Percentiles rank a stretch among this genome's conserved stretches.
Conservation (phyloP, 2,329 filamentous ascomycete genomes). For the Talaromyces sp. region DNA sequence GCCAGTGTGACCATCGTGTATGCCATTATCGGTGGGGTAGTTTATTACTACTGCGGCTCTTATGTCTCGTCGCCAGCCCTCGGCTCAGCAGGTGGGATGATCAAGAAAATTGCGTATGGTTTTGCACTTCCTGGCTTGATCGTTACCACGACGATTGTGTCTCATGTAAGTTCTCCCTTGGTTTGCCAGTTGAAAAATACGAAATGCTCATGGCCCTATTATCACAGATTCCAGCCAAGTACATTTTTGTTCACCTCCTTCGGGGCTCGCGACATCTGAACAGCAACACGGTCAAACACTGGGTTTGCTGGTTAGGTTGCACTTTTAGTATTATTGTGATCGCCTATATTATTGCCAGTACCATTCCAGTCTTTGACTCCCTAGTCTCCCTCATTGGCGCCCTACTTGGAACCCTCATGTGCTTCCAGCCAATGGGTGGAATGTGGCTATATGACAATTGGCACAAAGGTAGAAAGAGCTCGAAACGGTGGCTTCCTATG, state of each 20-base stretch:
- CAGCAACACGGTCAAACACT: conserved; percentile 24
- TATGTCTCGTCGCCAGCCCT: conserved; percentile 52
- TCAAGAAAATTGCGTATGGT: conserved; percentile 51
- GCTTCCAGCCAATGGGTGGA: conserved; percentile 37
- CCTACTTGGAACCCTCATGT: conserved; percentile 23
- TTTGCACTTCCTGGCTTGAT: conserved; percentile 38
- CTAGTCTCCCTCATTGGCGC: conserved; percentile 30
- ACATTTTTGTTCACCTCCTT: conserved; percentile 25
- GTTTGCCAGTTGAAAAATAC: too few relatives aligned
- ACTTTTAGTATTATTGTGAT: conserved; percentile 19
- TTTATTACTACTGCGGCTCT: conserved; percentile 52
- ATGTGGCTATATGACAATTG: conserved; percentile 52
- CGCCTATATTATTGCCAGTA: conserved; percentile 31
- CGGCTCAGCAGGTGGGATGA: conserved; percentile 45
- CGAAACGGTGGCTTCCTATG: conserved; percentile 19
- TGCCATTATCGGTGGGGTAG: conserved; percentile 41
- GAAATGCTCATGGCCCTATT: too few relatives aligned
- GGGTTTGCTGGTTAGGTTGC: conserved; percentile 27
- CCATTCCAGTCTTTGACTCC: conserved; percentile 27
- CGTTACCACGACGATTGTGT: conserved; percentile 21
- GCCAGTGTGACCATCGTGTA: conserved; percentile 37
- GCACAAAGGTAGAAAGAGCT: conserved; percentile 11
- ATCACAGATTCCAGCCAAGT: conserved; percentile 20
- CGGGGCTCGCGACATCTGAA: conserved; percentile 22
- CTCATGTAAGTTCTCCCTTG: background rate